Evolutionary conservation across 2,329 filamentous ascomycete genomes (phyloP).

Genomic region (Mariannaea elegans): DNA sequence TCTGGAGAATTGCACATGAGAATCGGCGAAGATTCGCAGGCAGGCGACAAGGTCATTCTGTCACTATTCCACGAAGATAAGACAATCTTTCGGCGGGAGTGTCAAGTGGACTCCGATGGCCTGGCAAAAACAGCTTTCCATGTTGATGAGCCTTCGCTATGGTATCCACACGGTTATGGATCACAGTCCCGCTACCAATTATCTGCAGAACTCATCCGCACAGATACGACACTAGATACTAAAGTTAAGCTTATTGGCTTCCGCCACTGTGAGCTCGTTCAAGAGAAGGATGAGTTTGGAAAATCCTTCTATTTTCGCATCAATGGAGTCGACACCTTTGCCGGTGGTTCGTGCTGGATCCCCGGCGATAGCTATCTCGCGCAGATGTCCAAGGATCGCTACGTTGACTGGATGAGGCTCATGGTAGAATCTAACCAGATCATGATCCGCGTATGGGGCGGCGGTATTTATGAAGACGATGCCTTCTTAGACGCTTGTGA

Average conservation of each 20-base stretch:
- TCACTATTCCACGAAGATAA: neutral
- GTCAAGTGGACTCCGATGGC: neutral
- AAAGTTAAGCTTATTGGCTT: slow-evolving; percentile 8
- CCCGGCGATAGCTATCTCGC: slow-evolving; percentile 81
- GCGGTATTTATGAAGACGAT: slow-evolving; percentile 67
- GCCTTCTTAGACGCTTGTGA: slow-evolving; percentile 74
- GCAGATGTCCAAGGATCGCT: slow-evolving; percentile 67
- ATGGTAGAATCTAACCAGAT: slow-evolving; percentile 60
- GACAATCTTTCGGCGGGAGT: neutral
- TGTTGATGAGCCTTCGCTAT: neutral
- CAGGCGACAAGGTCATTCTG: neutral
- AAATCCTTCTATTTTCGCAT: slow-evolving; percentile 79
- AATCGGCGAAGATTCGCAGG: neutral
- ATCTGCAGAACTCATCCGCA: neutral
- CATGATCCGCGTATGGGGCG: slow-evolving; percentile 42
- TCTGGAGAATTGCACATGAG: neutral
- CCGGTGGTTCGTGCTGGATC: slow-evolving; percentile 81
- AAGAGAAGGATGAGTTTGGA: slow-evolving; percentile 64
- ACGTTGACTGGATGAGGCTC: slow-evolving; percentile 75
- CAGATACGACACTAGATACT: neutral
- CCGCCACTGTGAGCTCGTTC: slow-evolving; percentile 22
- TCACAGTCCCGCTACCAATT: slow-evolving; percentile 17
- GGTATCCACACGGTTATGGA: slow-evolving; percentile 24
- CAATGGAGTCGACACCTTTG: slow-evolving; percentile 77
- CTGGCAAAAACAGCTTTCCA: neutral